Base-by-base conservation (phyloP, 176 grass and related monocot species). In the Themeda triandra region DNA sequence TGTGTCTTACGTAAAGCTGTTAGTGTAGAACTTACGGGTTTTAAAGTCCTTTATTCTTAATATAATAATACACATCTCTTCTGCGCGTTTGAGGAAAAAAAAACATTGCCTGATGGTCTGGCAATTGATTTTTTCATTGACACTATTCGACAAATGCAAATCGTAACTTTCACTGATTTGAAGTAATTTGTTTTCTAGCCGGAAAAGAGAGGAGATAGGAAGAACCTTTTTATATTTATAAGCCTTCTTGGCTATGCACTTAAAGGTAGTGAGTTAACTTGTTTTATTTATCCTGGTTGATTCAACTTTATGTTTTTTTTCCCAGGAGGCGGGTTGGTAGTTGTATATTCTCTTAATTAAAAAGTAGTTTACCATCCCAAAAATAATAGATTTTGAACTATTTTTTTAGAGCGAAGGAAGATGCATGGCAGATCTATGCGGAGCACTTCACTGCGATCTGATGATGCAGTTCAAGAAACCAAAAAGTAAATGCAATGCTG, bases 401-500 rank as follows among this genome's bases (percentile, higher is more conserved):
- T 86, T 78, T 63, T 23, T 29, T 58, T 72, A 98, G 96, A 87
- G 72, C 77, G 82, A 93, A 90, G 96, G 96, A 89, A 90, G 85
- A 83, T 98, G 96, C 84, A 82, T 95, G 91, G 93, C 96, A 54
- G 93, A 98, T 87, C 60, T 95, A 77, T 98, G 93, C 40, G 93
- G 93, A 69, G 91, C 96, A 56, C 85, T 98, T 79, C 96, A 98
- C 36, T 98, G 96, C 62, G 96, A 98, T 80, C 87, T 73, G 80
- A 79, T 91, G 74, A 85, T 90, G 23, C 89, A 98, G 63, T 93
- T 87, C 64, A 98, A 92, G 86, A 98, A 92, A 71, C 56, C 83
- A 64, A 98, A 98, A 85, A 88, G 81, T 79, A 98, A 98, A 95
- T 98, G 93, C 87, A 98, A 93, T 95, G 87, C 85, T 51, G 87